Evolutionary conservation across 495 filamentous ascomycete genomes (phyloP), one percentile per base, ranked within the genome.

Genomic region (Penicillium psychrofluorescens): DNA sequence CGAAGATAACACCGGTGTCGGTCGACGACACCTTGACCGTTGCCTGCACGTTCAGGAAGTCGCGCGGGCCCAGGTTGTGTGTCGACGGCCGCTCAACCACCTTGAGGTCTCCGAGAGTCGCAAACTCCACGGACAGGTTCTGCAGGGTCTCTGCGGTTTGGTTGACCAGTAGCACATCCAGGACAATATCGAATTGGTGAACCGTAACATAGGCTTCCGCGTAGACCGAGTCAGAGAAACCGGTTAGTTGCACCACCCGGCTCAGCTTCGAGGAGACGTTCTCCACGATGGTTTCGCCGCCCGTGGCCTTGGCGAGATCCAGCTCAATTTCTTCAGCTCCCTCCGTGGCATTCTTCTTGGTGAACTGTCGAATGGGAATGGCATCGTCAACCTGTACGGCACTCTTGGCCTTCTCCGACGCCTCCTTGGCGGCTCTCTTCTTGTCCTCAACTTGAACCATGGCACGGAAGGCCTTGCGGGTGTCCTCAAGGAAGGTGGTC

Each of bases 1-100:
- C 94, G 58, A 99, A 99, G 53, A 99, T 99, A 48, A 99, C 94
- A 48, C 94, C 94, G 1, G 94, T 97, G 64, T 99, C 94, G 8
- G 94, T 99, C 22, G 90, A 95, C 11, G 88, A 94, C 13, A 99
- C 94, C 74, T 96, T 97, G 75, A 99, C 90, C n/a, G 92, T 97
- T 59, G 86, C 88, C 67, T 97, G 92, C 15, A 97, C 88, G 58
- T 95, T 96, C 67, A 89, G 80, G 78, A 99, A 99, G 57, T 96
- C 91, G 56, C 94, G 90, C 5, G 91, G 88, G 11, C 80, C 89
- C 4, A 99, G 77, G 61, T 95, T 97, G 64, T 97, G 91, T 9
- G 90, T 95, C 1, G 90, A 90, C 33, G 94, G 94, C 29, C 89
- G 80, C 68, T 97, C 94, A 12, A 99, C 90, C 40, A 99, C 94